Evolutionary conservation across 257 asterid species (phyloP).

Genomic region (Leptodermis oblonga): DNA sequence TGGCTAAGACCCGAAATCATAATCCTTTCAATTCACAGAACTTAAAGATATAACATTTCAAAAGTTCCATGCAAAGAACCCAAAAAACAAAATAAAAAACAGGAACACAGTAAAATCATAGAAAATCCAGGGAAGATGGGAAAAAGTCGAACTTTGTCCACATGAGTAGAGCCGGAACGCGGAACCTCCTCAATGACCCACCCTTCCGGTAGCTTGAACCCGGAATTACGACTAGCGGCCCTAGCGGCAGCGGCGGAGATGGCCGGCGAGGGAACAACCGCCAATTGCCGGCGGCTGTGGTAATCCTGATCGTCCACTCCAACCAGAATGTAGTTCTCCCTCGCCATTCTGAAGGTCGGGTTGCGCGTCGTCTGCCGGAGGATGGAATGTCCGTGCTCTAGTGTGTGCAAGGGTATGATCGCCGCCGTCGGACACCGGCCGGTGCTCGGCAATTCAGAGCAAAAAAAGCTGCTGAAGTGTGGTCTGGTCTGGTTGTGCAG

Average conservation of each 20-base stretch:
- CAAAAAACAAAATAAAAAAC: background rate
- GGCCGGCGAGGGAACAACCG: slow-evolving; percentile 21
- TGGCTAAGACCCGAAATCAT: background rate
- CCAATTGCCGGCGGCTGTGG: slow-evolving; percentile 28
- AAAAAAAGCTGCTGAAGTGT: too few species aligned
- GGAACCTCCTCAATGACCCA: slow-evolving; percentile 63
- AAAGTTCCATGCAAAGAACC: background rate
- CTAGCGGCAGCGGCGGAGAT: slow-evolving; percentile 8
- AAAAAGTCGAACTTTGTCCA: slow-evolving; percentile 45
- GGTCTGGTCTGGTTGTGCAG: too few species aligned
- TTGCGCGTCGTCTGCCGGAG: background rate
- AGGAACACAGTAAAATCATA: too few species aligned
- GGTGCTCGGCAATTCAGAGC: too few species aligned
- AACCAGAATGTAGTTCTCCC: background rate
- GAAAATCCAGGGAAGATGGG: background rate
- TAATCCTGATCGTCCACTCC: background rate
- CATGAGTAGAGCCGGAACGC: slow-evolving; percentile 42
- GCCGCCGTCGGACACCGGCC: too few species aligned
- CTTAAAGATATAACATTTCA: background rate
- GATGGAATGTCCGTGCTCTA: background rate
- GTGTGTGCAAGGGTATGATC: background rate
- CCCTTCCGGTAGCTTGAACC: slow-evolving; percentile 43
- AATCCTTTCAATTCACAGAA: background rate
- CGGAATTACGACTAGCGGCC: slow-evolving; percentile 14
- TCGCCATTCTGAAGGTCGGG: background rate